Evolutionary conservation across 2,329 filamentous ascomycete genomes (phyloP), one percentile per base, ranked within the genome.

Genomic region (Cladosporium sp.): DNA sequence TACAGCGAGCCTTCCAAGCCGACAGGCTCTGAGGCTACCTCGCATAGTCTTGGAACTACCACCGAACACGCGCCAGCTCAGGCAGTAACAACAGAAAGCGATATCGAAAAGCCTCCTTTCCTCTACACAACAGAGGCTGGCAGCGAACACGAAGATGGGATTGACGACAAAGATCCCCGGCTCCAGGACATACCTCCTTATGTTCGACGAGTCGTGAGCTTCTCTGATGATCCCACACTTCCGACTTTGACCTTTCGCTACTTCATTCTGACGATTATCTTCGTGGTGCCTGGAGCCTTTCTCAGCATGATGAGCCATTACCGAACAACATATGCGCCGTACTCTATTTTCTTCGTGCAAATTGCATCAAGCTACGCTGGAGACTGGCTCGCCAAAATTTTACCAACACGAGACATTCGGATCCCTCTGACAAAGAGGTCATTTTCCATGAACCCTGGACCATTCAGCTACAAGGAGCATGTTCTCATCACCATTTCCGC

Each of bases 291-390:
- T 0, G 79, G 79, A 2, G 79, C 79, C 2, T 78, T 82, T 55
- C 60, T 83, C 2, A 78, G 75, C 4, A 74, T 78, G 57, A 76
- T 81, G 72, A 75, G 73, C 53, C 70, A 73, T 42, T 83, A 38
- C 43, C 43, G 43, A 18, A 38, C 43, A 3, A 47, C 79, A 0
- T 73, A 72, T 38, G 76, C 78, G 1, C 74, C 76, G 0, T 83
- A 82, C 59, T 80, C 78, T 0, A 73, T 83, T 41, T 82, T 82
- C 61, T 83, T 83, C 53, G 79, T 83, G 27, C 77, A 80, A 56
- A 78, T 81, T 43, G 77, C 77, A 0, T 77, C 72, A 40, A 78
- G 79, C 57, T 80, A 80, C 50, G 69, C 18, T 8, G 43, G 43
- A 5, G 43, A 19, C 73, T 78, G 77, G 64, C 69, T 80, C 2